Conservation (phyloP, 2,329 filamentous ascomycete species). For the Xylaria sp. region DNA sequence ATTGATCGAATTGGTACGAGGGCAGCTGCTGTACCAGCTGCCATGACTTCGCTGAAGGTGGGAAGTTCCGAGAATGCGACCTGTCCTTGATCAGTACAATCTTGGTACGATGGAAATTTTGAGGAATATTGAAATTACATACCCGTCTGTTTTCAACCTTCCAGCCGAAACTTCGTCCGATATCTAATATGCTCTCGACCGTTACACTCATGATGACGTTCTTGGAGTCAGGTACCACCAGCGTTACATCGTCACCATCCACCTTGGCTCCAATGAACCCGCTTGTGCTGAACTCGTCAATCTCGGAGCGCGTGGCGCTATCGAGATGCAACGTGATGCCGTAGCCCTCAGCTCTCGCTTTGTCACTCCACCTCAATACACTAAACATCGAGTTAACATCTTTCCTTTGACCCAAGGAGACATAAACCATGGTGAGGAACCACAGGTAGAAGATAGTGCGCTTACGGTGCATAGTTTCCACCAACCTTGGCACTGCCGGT, state of each 20-base stretch:
- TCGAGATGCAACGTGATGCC: conserved; percentile 97
- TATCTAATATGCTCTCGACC: conserved; percentile 75
- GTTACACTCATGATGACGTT: conserved; percentile 78
- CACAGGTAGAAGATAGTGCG: background rate
- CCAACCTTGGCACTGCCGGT: conserved; percentile 93
- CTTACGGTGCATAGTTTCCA: conserved; percentile 86
- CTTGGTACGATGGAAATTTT: background rate
- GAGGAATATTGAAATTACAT: conserved; percentile 40
- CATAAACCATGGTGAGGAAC: background rate
- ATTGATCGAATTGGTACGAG: conserved; percentile 93
- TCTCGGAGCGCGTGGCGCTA: conserved; percentile 78
- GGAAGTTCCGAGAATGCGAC: conserved; percentile 67
- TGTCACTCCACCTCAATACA: conserved; percentile 85
- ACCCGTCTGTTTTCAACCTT: conserved; percentile 77
- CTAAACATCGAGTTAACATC: conserved; percentile 1
- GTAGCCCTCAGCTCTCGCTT: conserved; percentile 76
- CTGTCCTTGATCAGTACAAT: conserved; percentile 44
- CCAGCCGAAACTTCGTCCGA: conserved; percentile 82
- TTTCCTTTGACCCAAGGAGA: background rate
- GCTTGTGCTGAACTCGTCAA: conserved; percentile 95
- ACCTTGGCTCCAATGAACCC: conserved; percentile 84
- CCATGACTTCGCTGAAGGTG: conserved; percentile 75
- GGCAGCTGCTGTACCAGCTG: conserved; percentile 88
- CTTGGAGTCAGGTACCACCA: conserved; percentile 86
- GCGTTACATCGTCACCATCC: conserved; percentile 65